Conservation (phyloP, 208 protist species). For the Leishmania lainsoni region DNA sequence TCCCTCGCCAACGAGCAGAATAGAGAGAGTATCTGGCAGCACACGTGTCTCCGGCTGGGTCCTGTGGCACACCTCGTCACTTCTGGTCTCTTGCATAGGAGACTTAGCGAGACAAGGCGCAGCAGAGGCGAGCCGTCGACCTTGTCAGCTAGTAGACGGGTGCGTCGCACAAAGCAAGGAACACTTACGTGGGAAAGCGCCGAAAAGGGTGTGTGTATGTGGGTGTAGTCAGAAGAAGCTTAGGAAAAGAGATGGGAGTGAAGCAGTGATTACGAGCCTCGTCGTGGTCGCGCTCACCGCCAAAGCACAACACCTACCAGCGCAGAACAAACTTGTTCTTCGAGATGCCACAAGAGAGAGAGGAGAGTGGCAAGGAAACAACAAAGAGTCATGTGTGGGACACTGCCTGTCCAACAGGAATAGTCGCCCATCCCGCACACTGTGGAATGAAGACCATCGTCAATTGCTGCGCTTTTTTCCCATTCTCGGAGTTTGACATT, state of each 20-base stretch:
- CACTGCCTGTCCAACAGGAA: not conserved
- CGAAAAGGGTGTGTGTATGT: not conserved
- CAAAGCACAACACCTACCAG: not conserved
- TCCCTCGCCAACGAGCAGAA: slow-evolving; percentile 63
- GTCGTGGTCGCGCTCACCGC: not conserved
- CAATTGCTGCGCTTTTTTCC: not conserved
- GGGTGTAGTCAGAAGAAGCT: too few species aligned
- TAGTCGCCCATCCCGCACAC: not conserved
- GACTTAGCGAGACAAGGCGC: not conserved
- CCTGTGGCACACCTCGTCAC: not conserved
- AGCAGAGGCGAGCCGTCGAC: not conserved
- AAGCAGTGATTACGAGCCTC: not conserved
- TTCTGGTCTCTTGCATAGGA: not conserved
- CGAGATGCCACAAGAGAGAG: not conserved
- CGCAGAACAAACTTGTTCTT: not conserved
- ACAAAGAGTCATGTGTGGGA: not conserved
- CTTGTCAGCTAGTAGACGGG: not conserved
- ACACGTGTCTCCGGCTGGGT: not conserved
- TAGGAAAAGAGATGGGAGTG: not conserved
- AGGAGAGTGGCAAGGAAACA: not conserved
- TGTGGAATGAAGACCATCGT: not conserved
- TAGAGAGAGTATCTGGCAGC: slow-evolving; percentile 20
- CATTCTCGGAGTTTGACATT: too few species aligned
- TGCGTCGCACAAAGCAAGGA: not conserved
- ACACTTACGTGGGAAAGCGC: not conserved